A percentile compares a stretch with the other conserved stretches of the same genome.
phyloP scores from a whole-genome alignment of 2,329 filamentous ascomycete genomes.

The Berkeleyomyces rouxiae region DNA sequence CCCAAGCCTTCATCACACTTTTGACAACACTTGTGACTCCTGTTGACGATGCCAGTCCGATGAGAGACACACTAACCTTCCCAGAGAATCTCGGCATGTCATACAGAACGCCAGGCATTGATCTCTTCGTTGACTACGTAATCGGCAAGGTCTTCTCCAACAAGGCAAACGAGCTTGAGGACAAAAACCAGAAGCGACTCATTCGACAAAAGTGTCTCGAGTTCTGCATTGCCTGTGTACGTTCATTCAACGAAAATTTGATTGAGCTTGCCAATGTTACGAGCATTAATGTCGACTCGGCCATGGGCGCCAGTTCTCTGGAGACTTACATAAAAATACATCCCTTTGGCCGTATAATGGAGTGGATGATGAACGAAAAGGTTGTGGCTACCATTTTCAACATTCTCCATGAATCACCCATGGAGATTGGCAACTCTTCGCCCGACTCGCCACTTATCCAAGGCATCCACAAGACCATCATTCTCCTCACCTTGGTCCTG shows the following conservation, averaged over 20 bases:
- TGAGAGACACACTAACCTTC: constrained; percentile 68
- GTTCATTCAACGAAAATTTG: constrained; percentile 85
- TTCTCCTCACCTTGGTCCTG: constrained; percentile 68
- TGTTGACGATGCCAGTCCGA: constrained; percentile 37
- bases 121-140: constrained; percentile 83
- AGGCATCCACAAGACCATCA: constrained; percentile 61
- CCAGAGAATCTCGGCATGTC: constrained; percentile 67
- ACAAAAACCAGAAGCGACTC: constrained; percentile 52
- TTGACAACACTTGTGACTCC: constrained; percentile 57
- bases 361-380: constrained; percentile 93
- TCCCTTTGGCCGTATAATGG: constrained; percentile 87
- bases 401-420: constrained; percentile 58
- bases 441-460: constrained; percentile 69
- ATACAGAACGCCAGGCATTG: constrained; percentile 66
- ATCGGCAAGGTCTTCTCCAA: constrained; percentile 61
- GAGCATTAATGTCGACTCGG: constrained; percentile 55
- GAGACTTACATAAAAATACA: constrained; percentile 71
- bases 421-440: constrained; percentile 53
- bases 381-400: constrained; percentile 66
- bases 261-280: constrained; percentile 72
- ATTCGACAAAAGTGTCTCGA: constrained; percentile 68
- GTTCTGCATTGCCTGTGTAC: constrained; percentile 63
- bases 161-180: constrained; percentile 46
- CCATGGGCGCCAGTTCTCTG: constrained; percentile 58
- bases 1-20: constrained; percentile 67